Base-by-base conservation (phyloP, 164 flowering plant species). In the Houttuynia cordata region DNA sequence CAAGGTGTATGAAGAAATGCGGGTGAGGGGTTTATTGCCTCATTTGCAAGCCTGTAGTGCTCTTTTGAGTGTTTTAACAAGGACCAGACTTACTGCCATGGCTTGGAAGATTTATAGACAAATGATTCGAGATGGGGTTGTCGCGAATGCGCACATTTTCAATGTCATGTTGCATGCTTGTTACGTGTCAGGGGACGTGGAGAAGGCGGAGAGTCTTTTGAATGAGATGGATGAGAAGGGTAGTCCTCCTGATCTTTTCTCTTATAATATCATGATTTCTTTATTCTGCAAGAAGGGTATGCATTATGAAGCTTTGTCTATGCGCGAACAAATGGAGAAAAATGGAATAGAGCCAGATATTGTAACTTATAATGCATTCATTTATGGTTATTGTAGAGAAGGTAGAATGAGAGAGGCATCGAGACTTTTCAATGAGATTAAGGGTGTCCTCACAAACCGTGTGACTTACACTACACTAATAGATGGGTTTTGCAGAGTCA, bases 161-260 rank as follows among this genome's bases (percentile, higher is more conserved):
- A 93, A 93, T 77, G 96, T 87, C 64, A 74, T 93, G 81, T 67
- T 93, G 58, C 97, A 89, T 79, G 93, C 91, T 65, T 89, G 93
- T 73, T 78, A 78, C 68, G 80, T 78, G 64, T 79, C 90, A 8
- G 80, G 89, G 25, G 96, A 91, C 72, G 78, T 73, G 24, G 91
- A 77, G 71, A 82, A 76, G 68, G 93, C 85, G 5, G 91, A 88
- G 63, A 64, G 66, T 23, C 57, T 88, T 57, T 65, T 91, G 67
- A 66, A 72, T 51, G 85, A 86, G 70, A 88, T 86, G 96, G 91
- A 81, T 62, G 40, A 59, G n/a, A 79, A 69, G 62, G 61, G 71
- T 39, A 58, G 82, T 51, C 60, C 51, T 30, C 90, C 88, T 34
- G 97, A 91, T 72, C 75, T 82, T 52, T 80, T 81, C 71, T 77